A percentile compares a stretch with the other conserved stretches of the same genome.
phyloP scores from a whole-genome alignment of 208 protist genomes.

The Angomonas ambiguus region DNA sequence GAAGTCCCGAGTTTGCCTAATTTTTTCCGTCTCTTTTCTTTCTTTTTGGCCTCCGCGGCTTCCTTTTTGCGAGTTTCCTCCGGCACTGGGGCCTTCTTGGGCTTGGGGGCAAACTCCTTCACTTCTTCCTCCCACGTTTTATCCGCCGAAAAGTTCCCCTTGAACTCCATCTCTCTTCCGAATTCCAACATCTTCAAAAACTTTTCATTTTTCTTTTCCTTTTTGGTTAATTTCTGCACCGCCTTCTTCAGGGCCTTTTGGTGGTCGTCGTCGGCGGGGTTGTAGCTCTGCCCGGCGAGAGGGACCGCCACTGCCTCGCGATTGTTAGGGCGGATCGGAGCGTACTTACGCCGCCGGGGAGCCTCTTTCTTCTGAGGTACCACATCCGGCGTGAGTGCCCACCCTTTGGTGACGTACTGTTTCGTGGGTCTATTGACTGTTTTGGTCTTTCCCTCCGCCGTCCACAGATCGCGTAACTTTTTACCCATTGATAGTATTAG shows the following conservation, averaged over 20 bases:
- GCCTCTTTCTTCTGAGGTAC: constrained; percentile 47
- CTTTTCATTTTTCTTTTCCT: constrained; percentile 58
- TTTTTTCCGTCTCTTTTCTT: constrained; percentile 49
- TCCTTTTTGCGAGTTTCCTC: constrained; percentile 25
- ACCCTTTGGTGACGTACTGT: constrained; percentile 42
- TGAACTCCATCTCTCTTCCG: constrained; percentile 38
- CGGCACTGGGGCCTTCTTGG: constrained; percentile 7
- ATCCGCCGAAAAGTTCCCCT: constrained; percentile 60
- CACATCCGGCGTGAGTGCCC: constrained; percentile 58
- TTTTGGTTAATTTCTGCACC: constrained; percentile 57
- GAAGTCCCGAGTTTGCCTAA: constrained; percentile 27
- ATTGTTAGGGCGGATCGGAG: constrained; percentile 69
- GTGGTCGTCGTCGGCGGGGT: constrained; percentile 72
- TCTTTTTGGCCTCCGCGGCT: constrained; percentile 30
- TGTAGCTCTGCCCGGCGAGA: constrained; percentile 82
- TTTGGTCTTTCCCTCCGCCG: constrained; percentile 29
- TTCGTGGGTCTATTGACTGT: constrained; percentile 47
- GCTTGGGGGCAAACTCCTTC: constrained; percentile 39
- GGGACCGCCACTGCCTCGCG: constrained; percentile 67
- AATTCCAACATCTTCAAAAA: constrained; percentile 67
- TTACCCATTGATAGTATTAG: constrained; percentile 9
- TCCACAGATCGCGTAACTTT: constrained; percentile 71
- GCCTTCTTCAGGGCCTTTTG: constrained; percentile 59
- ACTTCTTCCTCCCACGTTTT: constrained; percentile 81
- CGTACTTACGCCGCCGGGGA: constrained; percentile 75